Evolutionary conservation across 192 early-diverging fungal species (phyloP), one percentile per base, ranked within the genome.

Genomic region (Coemansia guatemalensis): DNA sequence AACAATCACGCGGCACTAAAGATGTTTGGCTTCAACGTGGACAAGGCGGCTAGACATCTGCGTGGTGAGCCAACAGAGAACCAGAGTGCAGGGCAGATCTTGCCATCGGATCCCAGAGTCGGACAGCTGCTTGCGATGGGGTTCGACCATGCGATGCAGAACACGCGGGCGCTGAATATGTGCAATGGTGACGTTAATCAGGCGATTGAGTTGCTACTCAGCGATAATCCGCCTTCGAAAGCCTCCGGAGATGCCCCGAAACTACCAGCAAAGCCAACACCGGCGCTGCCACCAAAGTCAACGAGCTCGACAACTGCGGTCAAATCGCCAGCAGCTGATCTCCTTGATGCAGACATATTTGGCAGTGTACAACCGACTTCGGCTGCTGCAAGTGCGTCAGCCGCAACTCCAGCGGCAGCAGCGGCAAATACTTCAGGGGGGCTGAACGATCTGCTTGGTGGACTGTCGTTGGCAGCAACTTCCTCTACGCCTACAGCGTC

Each of bases 141-240:
- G 9, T 95, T 91, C 69, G 83, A 83, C 26, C 87, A 94, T 64
- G 81, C 84, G 0, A 73, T 81, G 0, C 66, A 85, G 59, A 93
- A 90, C 64, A 72, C 82, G 14, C 83, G 84, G 48, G 90, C 91
- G 4, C 80, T 96, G 53, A 84, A 81, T 21, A 81, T 85, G 58
- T 82, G 89, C 44, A 84, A 84, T 33, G 93, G 92, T 20, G 87
- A 93, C 68, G 70, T 93, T 3, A 88, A 93, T 49, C 83, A 86
- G 22, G 92, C 95, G 23, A 84, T 84, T 20, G 82, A 84, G 75
- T 50, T 84, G 35, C 48, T 84, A 26, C 71, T 84, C 30, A 74
- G 73, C 66, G 65, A 76, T 44, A 67, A 68, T n/a, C 64, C 77
- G 53, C 73, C 71, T 22, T 62, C 77, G 8, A 67, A 70, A 59